A percentile compares a stretch with the other conserved stretches of the same genome.
Conservation (phyloP, 225 moss, liverwort and hornwort genomes). For the Anthoceros angustus region DNA sequence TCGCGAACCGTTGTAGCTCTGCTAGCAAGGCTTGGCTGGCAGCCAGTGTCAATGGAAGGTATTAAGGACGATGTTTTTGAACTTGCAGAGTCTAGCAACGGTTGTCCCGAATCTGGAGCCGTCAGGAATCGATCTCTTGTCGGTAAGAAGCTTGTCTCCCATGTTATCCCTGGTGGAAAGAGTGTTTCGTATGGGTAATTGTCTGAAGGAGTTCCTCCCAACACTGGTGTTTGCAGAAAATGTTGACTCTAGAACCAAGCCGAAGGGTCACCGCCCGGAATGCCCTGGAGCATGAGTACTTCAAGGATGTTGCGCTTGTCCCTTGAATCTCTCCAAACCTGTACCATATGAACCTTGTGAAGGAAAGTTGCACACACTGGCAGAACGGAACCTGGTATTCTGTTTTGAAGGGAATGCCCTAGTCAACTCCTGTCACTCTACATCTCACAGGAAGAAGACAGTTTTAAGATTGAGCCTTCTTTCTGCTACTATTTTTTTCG, state of each 20-base stretch:
- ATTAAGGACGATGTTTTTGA: too few species aligned
- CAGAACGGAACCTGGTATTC: background rate
- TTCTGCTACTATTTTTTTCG: background rate
- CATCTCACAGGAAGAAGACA: background rate
- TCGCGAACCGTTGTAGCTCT: too few species aligned
- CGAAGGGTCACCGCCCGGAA: slow-evolving; percentile 65
- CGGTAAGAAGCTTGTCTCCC: slow-evolving; percentile 27
- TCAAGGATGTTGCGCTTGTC: slow-evolving; percentile 72
- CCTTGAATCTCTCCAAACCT: slow-evolving; percentile 30
- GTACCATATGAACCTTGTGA: slow-evolving; percentile 4
- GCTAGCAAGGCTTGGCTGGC: too few species aligned
- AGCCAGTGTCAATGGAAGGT: too few species aligned
- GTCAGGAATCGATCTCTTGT: slow-evolving; percentile 60
- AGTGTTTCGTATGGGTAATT: background rate
- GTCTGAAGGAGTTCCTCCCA: background rate
- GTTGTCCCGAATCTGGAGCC: slow-evolving; percentile 75
- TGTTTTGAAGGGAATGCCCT: background rate
- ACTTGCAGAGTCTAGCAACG: slow-evolving; percentile 52
- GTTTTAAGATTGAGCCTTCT: background rate
- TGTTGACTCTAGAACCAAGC: slow-evolving; percentile 84
- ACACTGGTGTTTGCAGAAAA: slow-evolving; percentile 43
- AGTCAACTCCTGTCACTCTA: background rate
- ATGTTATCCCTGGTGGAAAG: background rate
- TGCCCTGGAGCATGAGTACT: slow-evolving; percentile 90
- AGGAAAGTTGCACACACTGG: background rate